Evolutionary conservation across 495 filamentous ascomycete species (phyloP).

Genomic region (Neurospora sp.): DNA sequence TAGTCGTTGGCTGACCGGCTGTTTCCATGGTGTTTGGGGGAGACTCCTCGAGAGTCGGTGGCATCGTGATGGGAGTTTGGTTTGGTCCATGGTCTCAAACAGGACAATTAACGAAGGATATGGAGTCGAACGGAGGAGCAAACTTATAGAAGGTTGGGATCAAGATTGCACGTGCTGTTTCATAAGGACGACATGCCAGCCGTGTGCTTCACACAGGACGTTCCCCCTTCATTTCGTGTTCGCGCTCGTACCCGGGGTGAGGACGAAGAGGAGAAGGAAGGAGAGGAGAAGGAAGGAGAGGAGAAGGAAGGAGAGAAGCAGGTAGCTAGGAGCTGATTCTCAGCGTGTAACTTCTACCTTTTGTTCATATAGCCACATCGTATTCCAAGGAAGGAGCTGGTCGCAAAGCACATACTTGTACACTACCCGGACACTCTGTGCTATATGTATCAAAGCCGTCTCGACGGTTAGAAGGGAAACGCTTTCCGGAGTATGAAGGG

Average conservation of each 20-base stretch:
- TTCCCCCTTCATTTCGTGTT: too few species aligned
- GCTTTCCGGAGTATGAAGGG: fast-evolving
- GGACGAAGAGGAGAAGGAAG: too few species aligned
- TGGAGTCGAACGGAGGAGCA: not conserved
- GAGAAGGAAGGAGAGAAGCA: too few species aligned
- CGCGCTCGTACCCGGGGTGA: too few species aligned
- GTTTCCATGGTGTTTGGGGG: not conserved
- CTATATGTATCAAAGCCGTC: not conserved
- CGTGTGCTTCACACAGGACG: too few species aligned
- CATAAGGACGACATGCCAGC: not conserved
- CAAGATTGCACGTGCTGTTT: not conserved
- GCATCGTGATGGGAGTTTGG: not conserved
- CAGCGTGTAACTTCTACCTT: not conserved
- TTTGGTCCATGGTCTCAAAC: not conserved
- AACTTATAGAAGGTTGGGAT: not conserved
- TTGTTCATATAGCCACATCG: not conserved
- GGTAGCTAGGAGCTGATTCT: not conserved
- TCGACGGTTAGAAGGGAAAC: not conserved
- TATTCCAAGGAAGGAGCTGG: not conserved
- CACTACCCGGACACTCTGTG: not conserved
- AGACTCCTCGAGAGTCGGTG: not conserved
- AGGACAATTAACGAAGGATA: not conserved
- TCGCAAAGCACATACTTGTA: not conserved
- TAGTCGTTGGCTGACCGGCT: not conserved
- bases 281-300: too few species aligned